Evolutionary conservation across 371 early-diverging fungal species (phyloP).

Genomic region (Parasitella parasitica): DNA sequence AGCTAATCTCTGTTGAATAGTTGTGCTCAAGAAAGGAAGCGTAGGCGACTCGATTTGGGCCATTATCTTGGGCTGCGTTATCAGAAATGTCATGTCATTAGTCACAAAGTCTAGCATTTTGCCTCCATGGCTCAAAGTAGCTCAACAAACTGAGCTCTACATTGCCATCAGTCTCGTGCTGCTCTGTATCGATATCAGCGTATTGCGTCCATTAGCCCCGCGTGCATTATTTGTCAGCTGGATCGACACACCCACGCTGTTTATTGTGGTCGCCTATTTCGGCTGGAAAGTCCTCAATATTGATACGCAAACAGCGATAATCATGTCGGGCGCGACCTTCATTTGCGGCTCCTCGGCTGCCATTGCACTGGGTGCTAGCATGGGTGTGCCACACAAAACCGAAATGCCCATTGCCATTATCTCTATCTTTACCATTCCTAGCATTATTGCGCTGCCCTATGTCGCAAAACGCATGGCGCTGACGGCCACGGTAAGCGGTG

Average conservation of each 20-base stretch:
- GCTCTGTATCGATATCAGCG: conserved; percentile 59
- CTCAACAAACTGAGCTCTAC: conserved; percentile 62
- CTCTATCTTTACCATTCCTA: conserved; percentile 65
- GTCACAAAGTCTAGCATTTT: conserved; percentile 38
- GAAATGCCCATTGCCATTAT: conserved; percentile 67
- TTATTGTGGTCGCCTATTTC: conserved; percentile 54
- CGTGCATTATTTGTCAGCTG: conserved; percentile 65
- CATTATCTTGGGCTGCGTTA: conserved; percentile 53
- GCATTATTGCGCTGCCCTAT: conserved; percentile 65
- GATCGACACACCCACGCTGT: conserved; percentile 60
- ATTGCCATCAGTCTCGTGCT: conserved; percentile 62
- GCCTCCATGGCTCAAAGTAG: conserved; percentile 56
- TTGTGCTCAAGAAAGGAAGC: conserved; percentile 44
- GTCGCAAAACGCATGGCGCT: conserved; percentile 49
- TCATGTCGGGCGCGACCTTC: conserved; percentile 64
- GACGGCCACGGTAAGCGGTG: conserved; percentile 52
- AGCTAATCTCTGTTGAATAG: conserved; percentile 10
- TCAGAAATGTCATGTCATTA: conserved; percentile 48
- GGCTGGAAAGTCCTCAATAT: conserved; percentile 55
- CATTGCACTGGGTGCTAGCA: conserved; percentile 57
- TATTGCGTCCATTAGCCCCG: conserved; percentile 55
- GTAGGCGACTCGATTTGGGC: conserved; percentile 68
- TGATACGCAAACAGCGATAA: conserved; percentile 59
- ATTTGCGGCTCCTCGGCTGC: conserved; percentile 69
- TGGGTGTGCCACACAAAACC: conserved; percentile 57